phyloP scores from a whole-genome alignment of 1,284 basidiomycete genomes.

The Xerocomus cyaneibrunnescens region DNA sequence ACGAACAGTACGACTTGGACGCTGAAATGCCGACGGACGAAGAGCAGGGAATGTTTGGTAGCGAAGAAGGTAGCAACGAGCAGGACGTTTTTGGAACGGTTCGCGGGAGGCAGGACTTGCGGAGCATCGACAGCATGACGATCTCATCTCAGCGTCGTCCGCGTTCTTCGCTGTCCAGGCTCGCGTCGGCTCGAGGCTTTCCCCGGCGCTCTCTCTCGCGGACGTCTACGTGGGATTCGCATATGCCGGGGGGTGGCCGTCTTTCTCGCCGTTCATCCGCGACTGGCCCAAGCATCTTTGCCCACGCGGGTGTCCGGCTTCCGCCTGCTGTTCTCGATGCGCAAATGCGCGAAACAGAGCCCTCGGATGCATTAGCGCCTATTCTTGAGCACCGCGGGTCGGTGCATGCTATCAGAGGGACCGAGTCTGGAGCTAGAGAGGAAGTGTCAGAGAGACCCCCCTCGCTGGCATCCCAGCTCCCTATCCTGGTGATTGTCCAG shows the following conservation, averaged over 20 bases:
- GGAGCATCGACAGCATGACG: constrained; percentile 6
- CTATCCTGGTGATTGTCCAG: constrained; percentile 70
- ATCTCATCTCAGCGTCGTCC: constrained; percentile 14
- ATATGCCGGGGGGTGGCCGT: constrained; percentile 30
- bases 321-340: constrained; percentile 71
- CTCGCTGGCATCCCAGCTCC: constrained; percentile 64
- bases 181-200: constrained; percentile 9
- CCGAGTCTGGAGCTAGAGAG: constrained; percentile 11
- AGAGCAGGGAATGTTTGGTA: constrained; percentile 15
- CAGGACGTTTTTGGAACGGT: constrained; percentile 28
- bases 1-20: constrained; percentile 36
- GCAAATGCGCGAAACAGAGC: constrained; percentile 46
- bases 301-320: constrained; percentile 73
- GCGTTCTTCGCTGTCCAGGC: constrained; percentile 17
- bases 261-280: constrained; percentile 54
- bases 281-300: constrained; percentile 70
- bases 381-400: constrained; percentile 45
- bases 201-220: constrained; percentile 28
- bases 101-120: constrained; percentile 23
- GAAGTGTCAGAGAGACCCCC: constrained; percentile 43
- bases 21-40: constrained; percentile 20
- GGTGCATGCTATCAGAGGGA: constrained; percentile 1
- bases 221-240: constrained; percentile 34
- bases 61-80: constrained; percentile 36
- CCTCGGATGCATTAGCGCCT: constrained; percentile 47